A percentile compares a stretch with the other conserved stretches of the same genome.
Conservation (phyloP, 768 basidiomycete species). For the Zangia roseola region DNA sequence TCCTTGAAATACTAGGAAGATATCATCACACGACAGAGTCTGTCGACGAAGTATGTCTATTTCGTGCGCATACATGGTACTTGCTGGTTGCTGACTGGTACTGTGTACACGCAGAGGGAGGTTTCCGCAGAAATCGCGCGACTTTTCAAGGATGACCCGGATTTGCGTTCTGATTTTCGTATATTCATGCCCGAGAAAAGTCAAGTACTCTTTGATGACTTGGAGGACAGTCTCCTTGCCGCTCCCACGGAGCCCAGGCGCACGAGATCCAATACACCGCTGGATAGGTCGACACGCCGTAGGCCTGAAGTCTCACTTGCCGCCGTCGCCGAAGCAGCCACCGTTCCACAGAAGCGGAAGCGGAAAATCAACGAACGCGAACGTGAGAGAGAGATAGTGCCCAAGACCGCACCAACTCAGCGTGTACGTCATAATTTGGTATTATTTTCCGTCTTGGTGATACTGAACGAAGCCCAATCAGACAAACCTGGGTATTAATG, state of each 20-base stretch:
- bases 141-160: conserved; percentile 74
- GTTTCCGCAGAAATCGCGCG: conserved; percentile 65
- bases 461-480: conserved; percentile 21
- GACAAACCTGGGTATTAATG: conserved; percentile 18
- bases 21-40: conserved; percentile 61
- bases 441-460: conserved; percentile 2
- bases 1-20: conserved; percentile 70
- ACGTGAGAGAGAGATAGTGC: conserved; percentile 33
- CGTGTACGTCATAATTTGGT: conserved; percentile 19
- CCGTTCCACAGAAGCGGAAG: conserved; percentile 69
- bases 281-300: conserved; percentile 39
- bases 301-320: conserved; percentile 47
- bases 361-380: conserved; percentile 52
- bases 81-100: neutral
- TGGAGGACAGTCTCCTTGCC: conserved; percentile 29
- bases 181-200: conserved; percentile 70
- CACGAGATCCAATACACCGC: conserved; percentile 35
- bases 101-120: conserved; percentile 42
- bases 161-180: conserved; percentile 69
- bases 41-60: conserved; percentile 52
- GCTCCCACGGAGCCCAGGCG: conserved; percentile 29
- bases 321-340: conserved; percentile 34
- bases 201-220: conserved; percentile 49
- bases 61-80: conserved; percentile 6
- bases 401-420: conserved; percentile 22